These are phyloP conservation scores for Typha latifolia DNA, from an alignment of 176 grass and related monocot species.

Conservation along the genomic window DNA sequence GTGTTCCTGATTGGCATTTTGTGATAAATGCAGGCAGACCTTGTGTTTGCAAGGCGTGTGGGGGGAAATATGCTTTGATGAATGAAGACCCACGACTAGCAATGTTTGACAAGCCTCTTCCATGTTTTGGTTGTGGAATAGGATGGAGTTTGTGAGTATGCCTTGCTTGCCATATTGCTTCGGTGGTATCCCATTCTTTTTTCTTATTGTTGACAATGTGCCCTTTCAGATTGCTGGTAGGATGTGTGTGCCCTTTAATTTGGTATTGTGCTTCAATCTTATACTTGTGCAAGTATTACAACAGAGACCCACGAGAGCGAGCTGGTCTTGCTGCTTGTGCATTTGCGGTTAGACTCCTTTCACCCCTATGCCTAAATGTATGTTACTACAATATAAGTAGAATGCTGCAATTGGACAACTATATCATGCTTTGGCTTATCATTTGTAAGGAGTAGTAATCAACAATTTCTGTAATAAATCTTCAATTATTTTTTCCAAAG, in stretches of 20 bases:
- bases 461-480: neutral
- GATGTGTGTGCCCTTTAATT: slow-evolving; percentile 79
- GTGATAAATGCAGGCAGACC: slow-evolving; percentile 15
- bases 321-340: slow-evolving; percentile 73
- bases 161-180: neutral
- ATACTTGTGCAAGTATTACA: slow-evolving; percentile 74
- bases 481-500: neutral
- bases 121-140: slow-evolving; percentile 90
- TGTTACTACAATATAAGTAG: neutral
- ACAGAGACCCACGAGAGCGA: slow-evolving; percentile 87
- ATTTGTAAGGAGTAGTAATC: neutral
- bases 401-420: neutral
- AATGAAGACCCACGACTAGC: slow-evolving; percentile 72
- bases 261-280: slow-evolving; percentile 69
- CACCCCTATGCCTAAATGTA: neutral
- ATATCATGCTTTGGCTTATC: too few relatives aligned
- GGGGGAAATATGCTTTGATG: slow-evolving; percentile 55
- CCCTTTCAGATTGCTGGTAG: slow-evolving; percentile 77
- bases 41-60: slow-evolving; percentile 49
- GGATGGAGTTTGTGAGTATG: slow-evolving; percentile 89
- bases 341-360: slow-evolving; percentile 45
- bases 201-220: slow-evolving; percentile 16
- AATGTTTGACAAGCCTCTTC: slow-evolving; percentile 74
- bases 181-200: too few relatives aligned
- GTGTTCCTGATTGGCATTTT: too few relatives aligned